Conservation (phyloP, 2,329 filamentous ascomycete species). For the Dactylella cylindrospora region DNA sequence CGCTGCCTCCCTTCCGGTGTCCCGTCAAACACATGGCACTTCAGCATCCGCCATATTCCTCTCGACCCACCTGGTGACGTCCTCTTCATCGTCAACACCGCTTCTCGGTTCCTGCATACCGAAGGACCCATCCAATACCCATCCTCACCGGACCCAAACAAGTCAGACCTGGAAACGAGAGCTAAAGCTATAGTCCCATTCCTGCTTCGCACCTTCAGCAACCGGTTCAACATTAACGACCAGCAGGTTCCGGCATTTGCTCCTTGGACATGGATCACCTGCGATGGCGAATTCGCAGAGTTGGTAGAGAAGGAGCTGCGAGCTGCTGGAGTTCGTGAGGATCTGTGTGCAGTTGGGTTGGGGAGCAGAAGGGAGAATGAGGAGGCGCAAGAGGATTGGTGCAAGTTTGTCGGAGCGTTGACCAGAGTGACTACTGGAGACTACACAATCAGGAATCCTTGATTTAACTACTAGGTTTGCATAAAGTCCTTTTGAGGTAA, state of each 20-base stretch:
- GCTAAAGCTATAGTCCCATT: not conserved
- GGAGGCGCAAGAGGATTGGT: not conserved
- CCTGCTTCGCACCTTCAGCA: constrained; percentile 3
- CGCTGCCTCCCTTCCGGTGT: constrained; percentile 6
- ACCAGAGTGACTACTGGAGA: too few relatives aligned
- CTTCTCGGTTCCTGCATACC: constrained; percentile 17
- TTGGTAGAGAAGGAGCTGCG: not conserved
- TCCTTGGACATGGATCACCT: constrained; percentile 10
- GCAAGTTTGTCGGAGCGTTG: not conserved
- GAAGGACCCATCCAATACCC: constrained; percentile 8
- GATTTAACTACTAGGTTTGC: too few relatives aligned
- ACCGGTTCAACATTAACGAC: not conserved
- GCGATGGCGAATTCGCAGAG: not conserved
- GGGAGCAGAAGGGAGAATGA: not conserved
- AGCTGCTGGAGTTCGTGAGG: not conserved
- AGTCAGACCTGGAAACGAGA: not conserved
- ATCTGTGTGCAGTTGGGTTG: not conserved
- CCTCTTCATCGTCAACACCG: constrained; percentile 21
- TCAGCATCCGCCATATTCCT: constrained; percentile 23
- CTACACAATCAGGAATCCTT: too few relatives aligned
- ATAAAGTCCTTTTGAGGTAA: too few relatives aligned
- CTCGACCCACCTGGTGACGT: constrained; percentile 6
- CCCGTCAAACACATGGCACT: constrained; percentile 37
- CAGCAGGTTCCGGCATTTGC: not conserved
- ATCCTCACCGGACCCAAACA: not conserved